phyloP scores from a whole-genome alignment of 1,284 basidiomycete genomes.

The Cryptococcus neoformans region DNA sequence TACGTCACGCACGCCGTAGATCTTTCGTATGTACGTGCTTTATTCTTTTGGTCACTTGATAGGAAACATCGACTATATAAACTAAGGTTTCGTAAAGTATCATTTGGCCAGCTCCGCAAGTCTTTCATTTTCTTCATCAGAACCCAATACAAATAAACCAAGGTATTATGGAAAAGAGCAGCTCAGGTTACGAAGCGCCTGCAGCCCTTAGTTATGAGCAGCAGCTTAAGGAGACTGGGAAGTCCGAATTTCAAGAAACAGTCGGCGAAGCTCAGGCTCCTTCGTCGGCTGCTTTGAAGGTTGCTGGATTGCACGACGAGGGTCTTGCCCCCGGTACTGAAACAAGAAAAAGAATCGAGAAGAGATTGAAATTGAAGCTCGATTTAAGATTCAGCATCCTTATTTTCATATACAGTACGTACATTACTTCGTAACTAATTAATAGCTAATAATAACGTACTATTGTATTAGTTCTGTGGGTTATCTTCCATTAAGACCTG shows the following conservation, averaged over 20 bases:
- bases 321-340: slow-evolving; percentile 10
- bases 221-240: neutral
- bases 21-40: too few relatives aligned
- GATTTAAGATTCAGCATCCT: slow-evolving; percentile 40
- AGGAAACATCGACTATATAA: too few relatives aligned
- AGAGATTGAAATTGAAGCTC: slow-evolving; percentile 41
- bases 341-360: slow-evolving; percentile 27
- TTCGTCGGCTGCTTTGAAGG: neutral
- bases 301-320: neutral
- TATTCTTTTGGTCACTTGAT: too few relatives aligned
- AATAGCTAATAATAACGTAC: neutral
- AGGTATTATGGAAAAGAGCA: neutral
- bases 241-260: neutral
- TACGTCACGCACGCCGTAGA: too few relatives aligned
- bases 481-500: too few relatives aligned
- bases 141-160: neutral
- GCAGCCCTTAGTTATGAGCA: neutral
- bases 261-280: too few relatives aligned
- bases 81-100: too few relatives aligned
- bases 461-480: too few relatives aligned
- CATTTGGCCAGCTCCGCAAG: too few relatives aligned
- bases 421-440: neutral
- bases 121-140: too few relatives aligned
- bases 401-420: slow-evolving; percentile 15
- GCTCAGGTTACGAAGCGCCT: neutral